These are phyloP conservation scores for Setaria viridis DNA, from an alignment of 202 grass and related monocot genomes.

Conservation along the genomic window DNA sequence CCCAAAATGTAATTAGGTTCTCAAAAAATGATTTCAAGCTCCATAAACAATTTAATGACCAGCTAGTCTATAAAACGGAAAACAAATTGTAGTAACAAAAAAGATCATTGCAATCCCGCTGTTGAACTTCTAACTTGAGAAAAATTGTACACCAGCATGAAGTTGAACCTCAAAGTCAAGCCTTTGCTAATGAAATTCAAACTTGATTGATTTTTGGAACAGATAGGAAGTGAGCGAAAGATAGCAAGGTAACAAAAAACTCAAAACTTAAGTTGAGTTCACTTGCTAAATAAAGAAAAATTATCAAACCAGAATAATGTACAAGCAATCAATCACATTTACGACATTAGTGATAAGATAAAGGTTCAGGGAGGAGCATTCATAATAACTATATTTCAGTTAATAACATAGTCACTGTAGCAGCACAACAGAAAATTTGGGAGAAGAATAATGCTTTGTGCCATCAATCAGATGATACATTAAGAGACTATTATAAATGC, in stretches of 20 bases:
- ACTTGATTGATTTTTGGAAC: not conserved
- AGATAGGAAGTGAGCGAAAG: not conserved
- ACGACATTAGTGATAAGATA: not conserved
- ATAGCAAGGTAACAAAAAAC: not conserved
- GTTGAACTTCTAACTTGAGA: not conserved
- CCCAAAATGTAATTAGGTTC: not conserved
- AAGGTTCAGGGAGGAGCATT: not conserved
- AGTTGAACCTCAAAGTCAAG: not conserved
- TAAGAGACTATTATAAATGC: slow-evolving; percentile 5
- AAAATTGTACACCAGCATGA: not conserved
- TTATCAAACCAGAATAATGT: not conserved
- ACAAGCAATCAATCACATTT: slow-evolving; percentile 1
- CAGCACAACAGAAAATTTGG: not conserved
- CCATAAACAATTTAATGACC: not conserved
- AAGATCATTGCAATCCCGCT: not conserved
- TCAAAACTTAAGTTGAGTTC: not conserved
- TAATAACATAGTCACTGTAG: not conserved
- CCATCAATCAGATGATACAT: not conserved
- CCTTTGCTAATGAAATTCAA: not conserved
- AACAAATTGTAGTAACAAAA: not conserved
- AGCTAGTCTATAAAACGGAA: not conserved
- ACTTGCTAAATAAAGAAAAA: not conserved
- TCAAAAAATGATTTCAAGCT: not conserved
- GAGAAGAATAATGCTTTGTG: not conserved
- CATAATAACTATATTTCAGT: not conserved